Percentiles rank a stretch among this genome's conserved stretches.
Conservation (phyloP, 257 asterid genomes). For the Nicotiana attenuata region DNA sequence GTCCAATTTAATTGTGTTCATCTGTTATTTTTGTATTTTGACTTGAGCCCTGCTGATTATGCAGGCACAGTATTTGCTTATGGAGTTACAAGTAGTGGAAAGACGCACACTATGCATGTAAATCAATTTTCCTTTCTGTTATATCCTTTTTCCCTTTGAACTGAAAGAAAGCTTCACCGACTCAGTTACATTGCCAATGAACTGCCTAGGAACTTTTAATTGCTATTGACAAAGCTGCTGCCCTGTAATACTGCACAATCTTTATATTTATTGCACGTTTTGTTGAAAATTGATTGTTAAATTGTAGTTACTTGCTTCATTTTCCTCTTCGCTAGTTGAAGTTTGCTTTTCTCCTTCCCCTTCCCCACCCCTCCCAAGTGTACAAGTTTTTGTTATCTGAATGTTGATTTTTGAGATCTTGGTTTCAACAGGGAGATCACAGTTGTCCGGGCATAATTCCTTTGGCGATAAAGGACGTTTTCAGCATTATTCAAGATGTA, state of each 20-base stretch:
- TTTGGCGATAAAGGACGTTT: slow-evolving; percentile 97
- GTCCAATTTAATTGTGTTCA: background rate
- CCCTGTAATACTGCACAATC: background rate
- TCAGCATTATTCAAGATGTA: slow-evolving; percentile 98
- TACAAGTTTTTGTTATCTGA: slow-evolving; percentile 13
- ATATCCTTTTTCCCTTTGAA: background rate
- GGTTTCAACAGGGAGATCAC: slow-evolving; percentile 75
- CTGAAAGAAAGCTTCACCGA: background rate
- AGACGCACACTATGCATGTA: slow-evolving; percentile 99
- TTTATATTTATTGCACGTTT: background rate
- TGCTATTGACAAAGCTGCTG: background rate
- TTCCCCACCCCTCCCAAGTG: background rate
- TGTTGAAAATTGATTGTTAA: background rate
- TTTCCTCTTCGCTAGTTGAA: background rate
- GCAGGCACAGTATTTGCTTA: slow-evolving; percentile 99
- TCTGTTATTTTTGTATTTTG: slow-evolving; percentile 8
- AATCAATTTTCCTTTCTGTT: slow-evolving; percentile 26
- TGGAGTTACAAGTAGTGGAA: slow-evolving; percentile 99
- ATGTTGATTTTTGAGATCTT: slow-evolving; percentile 6
- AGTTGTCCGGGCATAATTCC: slow-evolving; percentile 90
- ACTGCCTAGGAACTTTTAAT: background rate
- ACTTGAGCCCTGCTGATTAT: slow-evolving; percentile 18
- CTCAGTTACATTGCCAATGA: background rate
- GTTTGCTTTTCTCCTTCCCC: background rate
- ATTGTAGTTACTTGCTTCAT: background rate